Percentiles rank a stretch among this genome's conserved stretches.
These are phyloP conservation scores for Durusdinium trenchii DNA, from an alignment of 73 alveolate genomes.

Conservation along the genomic window DNA sequence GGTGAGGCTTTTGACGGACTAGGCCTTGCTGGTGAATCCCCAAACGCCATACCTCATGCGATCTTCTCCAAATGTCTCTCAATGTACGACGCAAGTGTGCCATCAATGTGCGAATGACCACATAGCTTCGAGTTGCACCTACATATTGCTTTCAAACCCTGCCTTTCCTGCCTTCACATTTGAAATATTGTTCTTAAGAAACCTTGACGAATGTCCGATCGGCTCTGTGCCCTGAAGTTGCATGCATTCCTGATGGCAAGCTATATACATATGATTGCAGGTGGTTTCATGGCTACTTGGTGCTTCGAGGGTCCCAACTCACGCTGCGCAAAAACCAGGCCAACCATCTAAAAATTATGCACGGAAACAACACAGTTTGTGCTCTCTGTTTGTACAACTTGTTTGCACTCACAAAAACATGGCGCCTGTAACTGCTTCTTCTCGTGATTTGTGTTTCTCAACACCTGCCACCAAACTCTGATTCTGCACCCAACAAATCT, in stretches of 20 bases:
- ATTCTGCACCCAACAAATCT: too few relatives aligned
- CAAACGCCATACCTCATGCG: not conserved
- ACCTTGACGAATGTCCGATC: not conserved
- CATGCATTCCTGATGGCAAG: too few relatives aligned
- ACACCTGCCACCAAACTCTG: conserved; percentile 47
- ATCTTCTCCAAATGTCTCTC: conserved; percentile 42
- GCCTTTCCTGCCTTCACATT: too few relatives aligned
- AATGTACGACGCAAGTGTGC: conserved; percentile 62
- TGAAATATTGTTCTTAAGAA: too few relatives aligned
- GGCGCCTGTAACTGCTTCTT: conserved; percentile 81
- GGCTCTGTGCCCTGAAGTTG: not conserved
- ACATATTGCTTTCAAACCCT: too few relatives aligned
- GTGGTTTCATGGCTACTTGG: too few relatives aligned
- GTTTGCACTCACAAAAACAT: too few relatives aligned
- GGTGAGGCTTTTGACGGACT: not conserved
- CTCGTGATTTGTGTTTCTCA: conserved; percentile 94
- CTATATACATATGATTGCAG: too few relatives aligned
- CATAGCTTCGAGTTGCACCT: too few relatives aligned
- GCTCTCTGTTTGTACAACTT: too few relatives aligned
- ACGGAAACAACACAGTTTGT: not conserved
- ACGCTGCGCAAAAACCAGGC: not conserved
- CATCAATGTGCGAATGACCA: too few relatives aligned
- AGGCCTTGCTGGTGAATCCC: not conserved
- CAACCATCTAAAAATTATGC: not conserved
- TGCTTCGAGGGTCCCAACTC: too few relatives aligned